phyloP scores from a whole-genome alignment of 2,329 filamentous ascomycete species.

The Epichloe typhina region DNA sequence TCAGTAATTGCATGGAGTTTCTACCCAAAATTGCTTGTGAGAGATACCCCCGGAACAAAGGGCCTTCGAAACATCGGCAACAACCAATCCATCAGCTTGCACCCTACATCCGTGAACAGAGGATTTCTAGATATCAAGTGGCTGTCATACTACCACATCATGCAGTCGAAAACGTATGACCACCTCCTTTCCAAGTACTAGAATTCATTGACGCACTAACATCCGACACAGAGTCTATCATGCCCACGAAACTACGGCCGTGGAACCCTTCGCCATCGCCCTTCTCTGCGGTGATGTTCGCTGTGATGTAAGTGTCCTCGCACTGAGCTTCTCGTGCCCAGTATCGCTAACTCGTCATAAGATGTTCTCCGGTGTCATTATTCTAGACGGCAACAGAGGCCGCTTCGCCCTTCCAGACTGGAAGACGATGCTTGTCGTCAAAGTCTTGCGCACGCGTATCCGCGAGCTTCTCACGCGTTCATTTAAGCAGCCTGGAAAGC shows the following conservation, averaged over 20 bases:
- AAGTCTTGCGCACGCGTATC: constrained; percentile 59
- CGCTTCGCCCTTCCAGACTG: constrained; percentile 76
- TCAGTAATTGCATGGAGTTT: constrained; percentile 89
- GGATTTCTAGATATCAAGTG: constrained; percentile 55
- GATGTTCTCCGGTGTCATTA: constrained; percentile 76
- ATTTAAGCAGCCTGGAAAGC: constrained; percentile 54
- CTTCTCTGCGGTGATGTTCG: constrained; percentile 81
- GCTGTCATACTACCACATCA: constrained; percentile 93
- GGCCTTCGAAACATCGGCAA: constrained; percentile 86
- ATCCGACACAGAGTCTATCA: constrained; percentile 55
- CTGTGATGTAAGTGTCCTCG: constrained; percentile 48
- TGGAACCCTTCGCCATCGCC: constrained; percentile 70
- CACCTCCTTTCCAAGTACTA: background rate
- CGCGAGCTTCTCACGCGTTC: constrained; percentile 60
- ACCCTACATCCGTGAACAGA: constrained; percentile 84
- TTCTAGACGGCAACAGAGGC: constrained; percentile 76
- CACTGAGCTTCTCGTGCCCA: background rate
- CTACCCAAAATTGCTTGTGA: constrained; percentile 81
- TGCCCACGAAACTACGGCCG: constrained; percentile 75
- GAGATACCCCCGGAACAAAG: constrained; percentile 56
- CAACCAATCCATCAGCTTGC: constrained; percentile 78
- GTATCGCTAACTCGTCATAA: constrained; percentile 19
- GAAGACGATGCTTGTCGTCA: constrained; percentile 84
- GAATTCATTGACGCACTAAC: constrained; percentile 3
- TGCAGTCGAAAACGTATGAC: constrained; percentile 70